phyloP scores from a whole-genome alignment of 1,284 basidiomycete genomes.

The Irpex lacteus region DNA sequence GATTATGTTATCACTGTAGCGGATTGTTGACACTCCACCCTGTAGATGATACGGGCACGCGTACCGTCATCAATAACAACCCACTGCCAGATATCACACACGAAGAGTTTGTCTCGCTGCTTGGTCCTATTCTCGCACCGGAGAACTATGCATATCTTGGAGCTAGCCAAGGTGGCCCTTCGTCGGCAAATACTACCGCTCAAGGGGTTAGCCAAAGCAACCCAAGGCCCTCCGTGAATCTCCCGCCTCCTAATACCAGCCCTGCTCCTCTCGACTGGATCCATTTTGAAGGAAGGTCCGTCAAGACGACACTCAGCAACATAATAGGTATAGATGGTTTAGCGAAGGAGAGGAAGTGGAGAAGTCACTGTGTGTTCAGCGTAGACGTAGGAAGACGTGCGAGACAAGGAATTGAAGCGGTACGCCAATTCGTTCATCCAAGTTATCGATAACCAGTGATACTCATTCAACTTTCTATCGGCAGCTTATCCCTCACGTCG shows the following conservation, averaged over 20 bases:
- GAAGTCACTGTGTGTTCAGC: slow-evolving; percentile 74
- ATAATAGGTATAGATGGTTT: slow-evolving; percentile 74
- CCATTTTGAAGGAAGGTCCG: slow-evolving; percentile 74
- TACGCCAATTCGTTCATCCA: slow-evolving; percentile 31
- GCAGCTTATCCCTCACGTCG: slow-evolving; percentile 74
- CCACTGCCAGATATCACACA: slow-evolving; percentile 80
- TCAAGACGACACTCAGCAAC: slow-evolving; percentile 74
- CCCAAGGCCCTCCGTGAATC: slow-evolving; percentile 37
- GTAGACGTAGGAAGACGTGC: slow-evolving; percentile 70
- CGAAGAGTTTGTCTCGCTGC: slow-evolving; percentile 75
- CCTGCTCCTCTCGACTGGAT: slow-evolving; percentile 82
- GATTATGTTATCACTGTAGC: slow-evolving; percentile 6
- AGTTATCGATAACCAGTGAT: background rate
- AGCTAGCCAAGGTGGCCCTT: slow-evolving; percentile 16
- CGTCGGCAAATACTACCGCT: slow-evolving; percentile 24
- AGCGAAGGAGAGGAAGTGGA: slow-evolving; percentile 76
- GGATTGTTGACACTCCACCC: slow-evolving; percentile 8
- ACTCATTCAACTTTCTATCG: background rate
- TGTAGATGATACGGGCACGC: slow-evolving; percentile 54
- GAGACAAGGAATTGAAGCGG: slow-evolving; percentile 76
- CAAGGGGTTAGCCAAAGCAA: slow-evolving; percentile 21
- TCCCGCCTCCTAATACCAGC: slow-evolving; percentile 44
- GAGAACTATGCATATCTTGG: slow-evolving; percentile 57
- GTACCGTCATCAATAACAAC: slow-evolving; percentile 79
- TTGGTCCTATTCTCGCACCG: slow-evolving; percentile 73